Percentiles rank a stretch among this genome's conserved stretches.
These are phyloP conservation scores for Mucuna pruriens DNA, from an alignment of 306 rosid species.

Conservation along the genomic window DNA sequence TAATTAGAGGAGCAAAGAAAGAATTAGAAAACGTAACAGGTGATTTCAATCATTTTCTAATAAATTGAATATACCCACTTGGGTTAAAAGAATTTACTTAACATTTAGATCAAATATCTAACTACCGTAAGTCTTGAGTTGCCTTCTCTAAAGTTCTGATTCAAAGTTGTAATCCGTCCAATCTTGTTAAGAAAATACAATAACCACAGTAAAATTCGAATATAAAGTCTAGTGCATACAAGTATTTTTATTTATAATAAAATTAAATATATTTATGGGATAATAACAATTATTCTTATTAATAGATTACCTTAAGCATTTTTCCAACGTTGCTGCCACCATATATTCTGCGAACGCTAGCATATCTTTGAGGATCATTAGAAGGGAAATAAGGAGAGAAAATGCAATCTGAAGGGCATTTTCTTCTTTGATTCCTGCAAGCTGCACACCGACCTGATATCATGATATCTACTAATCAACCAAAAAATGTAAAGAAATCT, in stretches of 20 bases:
- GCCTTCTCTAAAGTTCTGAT: background rate
- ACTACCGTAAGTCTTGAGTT: background rate
- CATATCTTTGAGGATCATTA: slow-evolving; percentile 65
- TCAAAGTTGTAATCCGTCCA: background rate
- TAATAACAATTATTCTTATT: background rate
- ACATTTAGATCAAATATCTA: background rate
- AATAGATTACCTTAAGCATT: slow-evolving; percentile 61
- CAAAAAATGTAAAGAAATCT: slow-evolving; percentile 22
- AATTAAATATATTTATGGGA: background rate
- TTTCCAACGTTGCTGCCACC: slow-evolving; percentile 68
- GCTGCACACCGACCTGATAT: slow-evolving; percentile 58
- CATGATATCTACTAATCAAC: background rate
- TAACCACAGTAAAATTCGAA: too few species aligned
- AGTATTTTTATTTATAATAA: too few species aligned
- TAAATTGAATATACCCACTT: background rate
- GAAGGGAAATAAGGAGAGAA: slow-evolving; percentile 73
- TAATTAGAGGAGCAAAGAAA: background rate
- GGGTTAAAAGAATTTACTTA: background rate
- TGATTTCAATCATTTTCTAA: background rate
- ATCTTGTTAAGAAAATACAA: background rate
- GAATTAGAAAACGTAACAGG: background rate
- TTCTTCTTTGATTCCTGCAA: slow-evolving; percentile 71
- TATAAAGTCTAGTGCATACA: too few species aligned
- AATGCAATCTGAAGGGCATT: slow-evolving; percentile 65
- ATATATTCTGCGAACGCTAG: slow-evolving; percentile 62